Percentiles rank a stretch among this genome's conserved stretches.
Conservation (phyloP, 768 basidiomycete species). For the Lactarius trivialis region DNA sequence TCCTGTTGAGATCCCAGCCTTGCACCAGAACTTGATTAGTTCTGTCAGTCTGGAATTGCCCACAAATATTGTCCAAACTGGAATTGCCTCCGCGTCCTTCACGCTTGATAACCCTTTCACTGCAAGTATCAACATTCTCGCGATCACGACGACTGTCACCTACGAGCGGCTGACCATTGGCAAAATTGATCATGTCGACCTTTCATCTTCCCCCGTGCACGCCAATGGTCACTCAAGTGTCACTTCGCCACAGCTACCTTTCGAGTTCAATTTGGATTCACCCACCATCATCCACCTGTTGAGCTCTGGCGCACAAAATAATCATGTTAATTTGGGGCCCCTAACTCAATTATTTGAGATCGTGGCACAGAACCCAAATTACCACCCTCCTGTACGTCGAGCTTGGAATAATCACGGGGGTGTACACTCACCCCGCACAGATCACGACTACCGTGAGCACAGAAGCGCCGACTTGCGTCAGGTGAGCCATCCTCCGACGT, state of each 20-base stretch:
- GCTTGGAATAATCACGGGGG: not conserved
- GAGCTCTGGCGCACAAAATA: constrained; percentile 42
- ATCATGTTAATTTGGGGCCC: constrained; percentile 56
- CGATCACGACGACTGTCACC: constrained; percentile 46
- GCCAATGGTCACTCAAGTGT: constrained; percentile 52
- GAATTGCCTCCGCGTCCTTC: constrained; percentile 52
- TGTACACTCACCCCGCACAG: constrained; percentile 28
- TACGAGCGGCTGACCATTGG: constrained; percentile 54
- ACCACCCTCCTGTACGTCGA: constrained; percentile 44
- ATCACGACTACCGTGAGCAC: constrained; percentile 51
- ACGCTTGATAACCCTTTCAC: constrained; percentile 64
- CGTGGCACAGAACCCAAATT: constrained; percentile 43
- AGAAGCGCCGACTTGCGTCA: constrained; percentile 49
- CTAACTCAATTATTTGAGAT: constrained; percentile 49
- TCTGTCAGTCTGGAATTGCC: constrained; percentile 55
- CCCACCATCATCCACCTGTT: constrained; percentile 54
- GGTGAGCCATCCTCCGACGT: constrained; percentile 30
- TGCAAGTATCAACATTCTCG: constrained; percentile 58
- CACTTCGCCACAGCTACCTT: constrained; percentile 50
- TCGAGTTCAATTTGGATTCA: constrained; percentile 61
- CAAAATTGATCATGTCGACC: constrained; percentile 48
- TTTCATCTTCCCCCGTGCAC: constrained; percentile 50
- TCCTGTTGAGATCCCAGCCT: constrained; percentile 57
- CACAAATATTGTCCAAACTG: constrained; percentile 51
- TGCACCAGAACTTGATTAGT: constrained; percentile 55